Base-by-base conservation (phyloP, 2,329 filamentous ascomycete species). In the Diatrype stigma region DNA sequence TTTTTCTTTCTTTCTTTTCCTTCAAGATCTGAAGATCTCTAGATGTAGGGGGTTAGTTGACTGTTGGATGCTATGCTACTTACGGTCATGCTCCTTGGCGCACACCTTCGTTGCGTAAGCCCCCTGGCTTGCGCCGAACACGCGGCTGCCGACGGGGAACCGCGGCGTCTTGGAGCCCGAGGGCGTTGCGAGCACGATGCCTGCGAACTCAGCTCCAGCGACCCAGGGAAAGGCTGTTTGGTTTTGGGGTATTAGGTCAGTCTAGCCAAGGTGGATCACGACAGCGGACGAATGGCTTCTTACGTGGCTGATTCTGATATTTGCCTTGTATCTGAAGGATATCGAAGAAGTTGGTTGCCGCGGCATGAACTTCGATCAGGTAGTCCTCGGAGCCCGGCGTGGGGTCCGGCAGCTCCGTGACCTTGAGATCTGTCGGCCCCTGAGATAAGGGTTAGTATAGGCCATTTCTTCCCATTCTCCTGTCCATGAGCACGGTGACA, bases 271-370 rank as follows among this genome's bases (percentile, higher is more conserved):
- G n/a, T n/a, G n/a, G n/a, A n/a, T n/a, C n/a, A n/a, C n/a, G n/a
- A n/a, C n/a, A 53, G 19, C 16, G 26, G n/a, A 10, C 38, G 40
- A 46, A 16, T 14, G 48, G 22, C 30, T 44, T 19, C 73, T 28
- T 69, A 81, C 79, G 84, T 0, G 91, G 91, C 63, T 96, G 92
- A 67, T 90, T 81, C 67, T 97, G 93, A 73, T 97, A 97, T 81
- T 95, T 96, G 51, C 93, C 93, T 65, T 90, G 87, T 65, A 96
- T 90, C 67, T 97, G 93, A 49, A 97, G 83, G 51, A 96, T 87
- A 69, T 97, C 93, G 76, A 96, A 97, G 80, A 97, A 97, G 74
- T 97, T 97, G 63, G 90, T 89, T 19, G 90, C 93, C 0, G 88
- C 81, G 45, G 93, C 90, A 70, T 90, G 89, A 63, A 97, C 88